phyloP scores from a whole-genome alignment of 345 rosid species.

The Hevea brasiliensis region DNA sequence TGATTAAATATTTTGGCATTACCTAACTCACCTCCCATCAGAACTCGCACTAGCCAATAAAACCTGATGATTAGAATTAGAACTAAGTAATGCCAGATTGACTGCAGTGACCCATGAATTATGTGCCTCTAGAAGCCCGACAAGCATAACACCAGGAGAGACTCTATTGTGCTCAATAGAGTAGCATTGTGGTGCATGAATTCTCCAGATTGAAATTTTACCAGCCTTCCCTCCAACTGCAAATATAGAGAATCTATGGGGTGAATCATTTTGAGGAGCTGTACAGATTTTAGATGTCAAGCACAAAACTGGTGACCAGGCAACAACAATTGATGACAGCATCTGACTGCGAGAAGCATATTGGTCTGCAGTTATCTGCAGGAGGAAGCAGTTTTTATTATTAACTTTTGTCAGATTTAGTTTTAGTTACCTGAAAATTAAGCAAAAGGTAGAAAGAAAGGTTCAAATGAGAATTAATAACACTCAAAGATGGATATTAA shows the following conservation, averaged over 20 bases:
- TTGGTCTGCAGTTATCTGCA: slow-evolving; percentile 51
- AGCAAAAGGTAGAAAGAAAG: slow-evolving; percentile 6
- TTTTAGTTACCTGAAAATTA: slow-evolving; percentile 41
- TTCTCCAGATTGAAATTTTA: slow-evolving; percentile 73
- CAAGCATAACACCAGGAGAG: slow-evolving; percentile 39
- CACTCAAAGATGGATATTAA: not conserved
- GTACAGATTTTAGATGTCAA: slow-evolving; percentile 39
- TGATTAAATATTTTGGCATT: slow-evolving; percentile 8
- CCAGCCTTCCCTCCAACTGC: slow-evolving; percentile 92
- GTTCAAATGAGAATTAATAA: slow-evolving; percentile 4
- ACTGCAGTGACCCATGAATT: slow-evolving; percentile 77
- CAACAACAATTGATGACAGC: slow-evolving; percentile 60
- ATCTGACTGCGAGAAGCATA: slow-evolving; percentile 73
- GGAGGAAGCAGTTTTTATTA: slow-evolving; percentile 11
- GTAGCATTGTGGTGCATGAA: slow-evolving; percentile 62
- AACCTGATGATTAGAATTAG: slow-evolving; percentile 53
- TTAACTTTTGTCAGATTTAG: slow-evolving; percentile 16
- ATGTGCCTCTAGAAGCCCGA: slow-evolving; percentile 73
- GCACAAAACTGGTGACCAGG: slow-evolving; percentile 80
- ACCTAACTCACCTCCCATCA: slow-evolving; percentile 88
- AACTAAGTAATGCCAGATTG: slow-evolving; percentile 49
- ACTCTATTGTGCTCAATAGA: slow-evolving; percentile 49
- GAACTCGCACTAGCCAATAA: slow-evolving; percentile 80
- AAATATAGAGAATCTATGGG: slow-evolving; percentile 62
- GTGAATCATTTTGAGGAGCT: slow-evolving; percentile 35